Conservation (phyloP, 495 filamentous ascomycete species). For the Penicillium steckii region DNA sequence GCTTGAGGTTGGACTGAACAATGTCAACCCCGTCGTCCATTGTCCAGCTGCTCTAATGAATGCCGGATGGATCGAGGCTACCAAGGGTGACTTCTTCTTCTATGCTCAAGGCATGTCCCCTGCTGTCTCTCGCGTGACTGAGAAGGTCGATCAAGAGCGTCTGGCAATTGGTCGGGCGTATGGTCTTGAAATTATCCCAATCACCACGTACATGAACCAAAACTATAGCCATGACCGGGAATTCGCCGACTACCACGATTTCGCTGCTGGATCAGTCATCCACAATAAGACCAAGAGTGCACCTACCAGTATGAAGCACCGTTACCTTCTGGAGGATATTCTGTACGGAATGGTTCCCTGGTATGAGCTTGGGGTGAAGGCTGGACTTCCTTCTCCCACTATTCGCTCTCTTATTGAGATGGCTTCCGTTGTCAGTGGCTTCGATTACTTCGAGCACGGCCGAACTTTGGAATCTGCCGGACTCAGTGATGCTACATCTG, state of each 20-base stretch:
- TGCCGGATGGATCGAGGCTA: slow-evolving; percentile 19
- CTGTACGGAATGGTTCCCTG: slow-evolving; percentile 15
- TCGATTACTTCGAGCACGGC: slow-evolving; percentile 87
- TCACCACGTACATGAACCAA: slow-evolving; percentile 20
- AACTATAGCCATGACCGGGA: slow-evolving; percentile 15
- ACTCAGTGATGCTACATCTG: slow-evolving; percentile 67
- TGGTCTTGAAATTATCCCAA: slow-evolving; percentile 11
- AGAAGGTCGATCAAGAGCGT: slow-evolving; percentile 15
- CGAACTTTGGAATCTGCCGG: slow-evolving; percentile 78
- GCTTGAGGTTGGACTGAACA: slow-evolving; percentile 19
- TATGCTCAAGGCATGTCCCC: slow-evolving; percentile 21
- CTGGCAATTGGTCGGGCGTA: slow-evolving; percentile 17
- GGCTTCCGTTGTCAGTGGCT: slow-evolving; percentile 16
- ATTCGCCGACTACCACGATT: slow-evolving; percentile 16
- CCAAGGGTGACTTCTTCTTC: slow-evolving; percentile 22
- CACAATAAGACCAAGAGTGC: slow-evolving; percentile 23
- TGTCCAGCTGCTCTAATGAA: slow-evolving; percentile 20
- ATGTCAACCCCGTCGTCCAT: slow-evolving; percentile 21
- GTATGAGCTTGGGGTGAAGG: slow-evolving; percentile 19
- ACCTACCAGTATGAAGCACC: slow-evolving; percentile 13
- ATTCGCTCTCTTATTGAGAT: slow-evolving; percentile 17
- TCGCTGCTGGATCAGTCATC: slow-evolving; percentile 13
- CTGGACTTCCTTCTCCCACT: slow-evolving; percentile 16
- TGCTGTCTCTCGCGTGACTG: slow-evolving; percentile 15
- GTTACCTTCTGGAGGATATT: slow-evolving; percentile 18